These are phyloP conservation scores for Trichodelitschia bisporula DNA, from an alignment of 495 filamentous ascomycete genomes.

Conservation along the genomic window DNA sequence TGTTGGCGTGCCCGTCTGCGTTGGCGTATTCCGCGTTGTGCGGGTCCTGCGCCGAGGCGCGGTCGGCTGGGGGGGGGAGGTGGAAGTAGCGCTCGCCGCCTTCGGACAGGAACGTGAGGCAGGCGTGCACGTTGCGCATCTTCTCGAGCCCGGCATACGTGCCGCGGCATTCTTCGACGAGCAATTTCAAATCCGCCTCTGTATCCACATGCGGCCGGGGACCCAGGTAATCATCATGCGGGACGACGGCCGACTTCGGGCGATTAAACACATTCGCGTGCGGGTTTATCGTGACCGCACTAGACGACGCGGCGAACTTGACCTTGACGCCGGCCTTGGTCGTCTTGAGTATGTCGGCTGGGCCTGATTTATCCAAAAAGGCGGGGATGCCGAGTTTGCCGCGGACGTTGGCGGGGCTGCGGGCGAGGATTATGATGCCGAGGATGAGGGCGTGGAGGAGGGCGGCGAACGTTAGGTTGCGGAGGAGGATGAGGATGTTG, in stretches of 20 bases:
- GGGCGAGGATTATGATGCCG: slow-evolving; percentile 8
- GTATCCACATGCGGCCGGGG: slow-evolving; percentile 24
- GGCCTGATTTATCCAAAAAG: slow-evolving; percentile 12
- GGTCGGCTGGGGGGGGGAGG: slow-evolving; percentile 14
- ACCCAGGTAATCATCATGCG: slow-evolving; percentile 25
- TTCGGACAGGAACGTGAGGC: slow-evolving; percentile 22
- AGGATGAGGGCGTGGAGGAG: slow-evolving; percentile 9
- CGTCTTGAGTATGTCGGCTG: slow-evolving; percentile 12
- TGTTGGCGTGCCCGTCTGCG: slow-evolving; percentile 18
- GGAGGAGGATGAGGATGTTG: slow-evolving; percentile 8
- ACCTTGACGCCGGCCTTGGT: slow-evolving; percentile 12
- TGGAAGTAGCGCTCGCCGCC: slow-evolving; percentile 23
- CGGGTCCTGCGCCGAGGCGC: slow-evolving; percentile 20
- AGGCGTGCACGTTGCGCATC: slow-evolving; percentile 29
- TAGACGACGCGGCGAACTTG: slow-evolving; percentile 11
- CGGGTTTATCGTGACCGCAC: slow-evolving; percentile 17
- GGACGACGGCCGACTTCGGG: slow-evolving; percentile 21
- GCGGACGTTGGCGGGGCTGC: slow-evolving; percentile 6
- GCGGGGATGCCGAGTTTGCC: slow-evolving; percentile 12
- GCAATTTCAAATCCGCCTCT: slow-evolving; percentile 22
- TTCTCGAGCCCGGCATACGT: slow-evolving; percentile 23
- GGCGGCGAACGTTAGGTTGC: slow-evolving; percentile 9
- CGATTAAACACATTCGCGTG: slow-evolving; percentile 24
- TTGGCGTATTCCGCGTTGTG: slow-evolving; percentile 17
- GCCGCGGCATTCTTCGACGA: slow-evolving; percentile 26